A percentile compares a stretch with the other conserved stretches of the same genome.
Evolutionary conservation across 2,329 filamentous ascomycete genomes (phyloP).

Genomic region (Lecanicillium sp.): DNA sequence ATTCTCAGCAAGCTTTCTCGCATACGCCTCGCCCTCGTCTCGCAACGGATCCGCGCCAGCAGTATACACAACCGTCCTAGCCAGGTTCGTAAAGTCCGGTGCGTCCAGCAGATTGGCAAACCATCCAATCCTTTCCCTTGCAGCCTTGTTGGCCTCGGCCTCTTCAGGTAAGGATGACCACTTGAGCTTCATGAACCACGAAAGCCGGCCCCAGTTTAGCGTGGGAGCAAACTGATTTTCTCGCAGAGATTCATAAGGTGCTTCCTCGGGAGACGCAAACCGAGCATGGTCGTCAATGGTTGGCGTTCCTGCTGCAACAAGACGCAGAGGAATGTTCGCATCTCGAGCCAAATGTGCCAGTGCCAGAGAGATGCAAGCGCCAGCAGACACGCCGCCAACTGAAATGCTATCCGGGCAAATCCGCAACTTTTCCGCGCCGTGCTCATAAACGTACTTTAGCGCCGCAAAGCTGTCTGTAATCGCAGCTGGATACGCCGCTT

Average conservation of each 20-base stretch:
- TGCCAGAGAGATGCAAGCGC: conserved; percentile 29
- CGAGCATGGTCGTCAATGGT: conserved; percentile 30
- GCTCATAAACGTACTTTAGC: conserved; percentile 28
- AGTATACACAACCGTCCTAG: conserved; percentile 32
- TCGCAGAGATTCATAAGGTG: conserved; percentile 30
- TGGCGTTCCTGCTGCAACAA: conserved; percentile 30
- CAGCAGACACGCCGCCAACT: conserved; percentile 37
- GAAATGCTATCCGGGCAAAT: conserved; percentile 29
- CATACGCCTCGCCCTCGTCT: conserved; percentile 42
- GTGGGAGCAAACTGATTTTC: conserved; percentile 33
- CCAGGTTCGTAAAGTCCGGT: conserved; percentile 22
- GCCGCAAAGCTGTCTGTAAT: conserved; percentile 41
- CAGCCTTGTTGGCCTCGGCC: conserved; percentile 8
- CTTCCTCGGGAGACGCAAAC: conserved; percentile 24
- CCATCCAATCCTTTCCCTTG: conserved; percentile 13
- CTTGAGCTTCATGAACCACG: conserved; percentile 30
- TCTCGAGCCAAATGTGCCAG: conserved; percentile 32
- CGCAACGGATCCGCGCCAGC: conserved; percentile 35
- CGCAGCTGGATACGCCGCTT: conserved; percentile 37
- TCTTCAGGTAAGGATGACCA: conserved; percentile 16
- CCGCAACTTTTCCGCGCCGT: conserved; percentile 26
- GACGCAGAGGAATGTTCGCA: conserved; percentile 24
- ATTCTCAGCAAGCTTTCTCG: conserved; percentile 28
- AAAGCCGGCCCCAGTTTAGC: conserved; percentile 33
- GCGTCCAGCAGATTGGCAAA: conserved; percentile 26